Evolutionary conservation across 2,329 filamentous ascomycete species (phyloP), one percentile per base, ranked within the genome.

Genomic region (Coniosporium tulheliwenetii): DNA sequence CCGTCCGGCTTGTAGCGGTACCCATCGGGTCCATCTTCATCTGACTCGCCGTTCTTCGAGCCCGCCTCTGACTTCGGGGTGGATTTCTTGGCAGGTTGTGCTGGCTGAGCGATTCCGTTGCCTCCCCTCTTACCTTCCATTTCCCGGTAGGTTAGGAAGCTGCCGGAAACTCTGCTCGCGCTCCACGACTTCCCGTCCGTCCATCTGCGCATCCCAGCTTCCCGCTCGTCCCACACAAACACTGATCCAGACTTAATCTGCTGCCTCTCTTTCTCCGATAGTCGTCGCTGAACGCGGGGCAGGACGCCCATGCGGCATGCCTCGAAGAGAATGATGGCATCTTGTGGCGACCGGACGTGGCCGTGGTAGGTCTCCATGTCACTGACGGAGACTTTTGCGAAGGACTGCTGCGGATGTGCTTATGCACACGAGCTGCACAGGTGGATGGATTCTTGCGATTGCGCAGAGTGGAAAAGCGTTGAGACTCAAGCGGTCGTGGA

Each of bases 181-280:
- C 89, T 96, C 91, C 91, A 98, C 31, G 89, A 96, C 61, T 98
- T 98, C 42, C 91, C 91, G 53, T 98, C 91, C 0, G 91, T 98
- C 91, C 91, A 98, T 61, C 91, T 73, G 54, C 91, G 75, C 91
- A 98, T 98, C 49, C 91, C 91, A 9, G 91, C 91, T 67, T 98
- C 91, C 51, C 89, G 73, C 68, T 98, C 91, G 60, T 98, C 91
- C 91, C 91, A 98, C n/a, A 98, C 91, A 54, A 96, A 98, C 3
- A 98, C 89, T 0, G 91, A 98, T 36, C 91, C 91, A 1, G 89
- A 94, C 55, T 85, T 81, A 59, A 98, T 98, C 3, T 85, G 85
- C 57, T 95, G 87, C 45, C 91, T 77, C 65, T 98, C 91, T 65
- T 96, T 96, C 62, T 98, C 91, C 2, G 91, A 96, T 44, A 95